Evolutionary conservation across 2,329 filamentous ascomycete genomes (phyloP), one percentile per base, ranked within the genome.

Genomic region (Phoma sp.): DNA sequence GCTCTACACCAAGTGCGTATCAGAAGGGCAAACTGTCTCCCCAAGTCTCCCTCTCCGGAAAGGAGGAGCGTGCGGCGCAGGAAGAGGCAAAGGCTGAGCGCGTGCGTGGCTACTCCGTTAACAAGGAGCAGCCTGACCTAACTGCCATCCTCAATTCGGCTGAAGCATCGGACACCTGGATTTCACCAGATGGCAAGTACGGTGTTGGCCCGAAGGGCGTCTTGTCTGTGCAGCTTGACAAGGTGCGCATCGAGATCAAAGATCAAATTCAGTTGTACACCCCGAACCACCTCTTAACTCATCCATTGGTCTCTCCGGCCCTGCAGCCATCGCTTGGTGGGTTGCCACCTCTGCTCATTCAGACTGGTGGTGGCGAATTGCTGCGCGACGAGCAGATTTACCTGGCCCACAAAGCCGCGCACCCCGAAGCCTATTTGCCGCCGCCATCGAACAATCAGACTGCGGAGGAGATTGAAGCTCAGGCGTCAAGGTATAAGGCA

Each of bases 331-430:
- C 91, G 0, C 82, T 99, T 0, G 95, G 95, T 34, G 95, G 95
- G 0, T 81, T 99, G 3, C 93, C 93, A 0, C 95, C 95, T 0
- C 78, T 98, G 23, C 81, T 96, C 5, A 89, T 99, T 36, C 86
- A 96, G 70, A 88, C 89, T 1, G 95, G 93, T 4, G 93, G 93
- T 5, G 93, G 90, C 1, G 95, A 99, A 72, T 83, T 96, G 42
- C 81, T 99, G 15, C 86, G 92, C 11, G 95, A 99, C 66, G 95
- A 99, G 75, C 95, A 98, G 70, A 91, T 98, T 46, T 97, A 96
- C 60, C 69, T 98, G 12, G 95, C 93, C 0, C 95, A 99, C 75
- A 98, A 98, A 75, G 93, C 91, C 34, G 93, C 95, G 11, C 87
- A 96, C 61, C 95, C 95, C 0, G 72, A 82, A 20, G 84, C 85